Base-by-base conservation (phyloP, 2,329 filamentous ascomycete species). In the Fusarium sp. region DNA sequence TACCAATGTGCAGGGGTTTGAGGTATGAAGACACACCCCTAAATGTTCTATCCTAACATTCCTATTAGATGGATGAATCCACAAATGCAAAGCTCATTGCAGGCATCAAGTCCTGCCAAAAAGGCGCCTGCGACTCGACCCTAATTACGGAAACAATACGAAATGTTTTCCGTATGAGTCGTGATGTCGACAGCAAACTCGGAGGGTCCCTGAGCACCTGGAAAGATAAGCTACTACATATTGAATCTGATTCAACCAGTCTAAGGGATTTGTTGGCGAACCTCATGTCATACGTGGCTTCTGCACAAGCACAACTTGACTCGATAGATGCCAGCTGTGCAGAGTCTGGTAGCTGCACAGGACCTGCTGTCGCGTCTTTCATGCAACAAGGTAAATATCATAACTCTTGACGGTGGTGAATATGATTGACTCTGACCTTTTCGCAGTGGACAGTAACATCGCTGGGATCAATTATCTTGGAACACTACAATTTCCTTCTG, bases 231-330 rank as follows among this genome's bases (percentile, higher is more conserved):
- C 3, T 38, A n/a, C 10, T 9, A 5, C 9, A 5, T 1, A 38
- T 38, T 3, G 9, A n/a, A n/a, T 11, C 32, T n/a, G 9, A 0
- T 9, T n/a, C 32, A 4, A n/a, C 16, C 5, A 9, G 1, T 4
- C 5, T 38, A 0, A 38, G 10, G 1, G 9, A 38, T 11, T 6
- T 10, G 16, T 18, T 6, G 32, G 4, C 32, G 3, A 38, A 38
- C 8, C 10, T 38, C 16, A n/a, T n/a, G 9, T n/a, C 16, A 6
- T 38, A n/a, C 5, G 32, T 11, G 9, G 32, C 18, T 6, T 38
- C 32, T 38, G 9, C 16, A n/a, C 32, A 38, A 38, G 32, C 10
- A 9, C 32, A 18, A 11, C 3, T 38, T 11, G 16, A 38, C 9
- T 5, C 18, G 8, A 38, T 38, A 3, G 18, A 38, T n/a, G 32